Evolutionary conservation across 2,329 filamentous ascomycete genomes (phyloP).

Genomic region (Clonostachys byssicola): DNA sequence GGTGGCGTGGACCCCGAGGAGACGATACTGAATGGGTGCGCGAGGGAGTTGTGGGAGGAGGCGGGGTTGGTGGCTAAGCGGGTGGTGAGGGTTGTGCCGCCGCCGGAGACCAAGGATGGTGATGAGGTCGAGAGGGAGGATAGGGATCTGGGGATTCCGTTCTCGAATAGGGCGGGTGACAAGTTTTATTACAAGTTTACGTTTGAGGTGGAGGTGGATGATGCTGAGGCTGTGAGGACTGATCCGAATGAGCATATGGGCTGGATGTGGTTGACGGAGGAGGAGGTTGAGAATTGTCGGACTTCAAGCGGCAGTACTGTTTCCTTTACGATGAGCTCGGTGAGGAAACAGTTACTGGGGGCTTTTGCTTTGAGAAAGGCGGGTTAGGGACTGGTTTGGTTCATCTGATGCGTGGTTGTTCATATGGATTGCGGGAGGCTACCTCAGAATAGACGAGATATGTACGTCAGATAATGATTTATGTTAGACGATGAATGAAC

Average conservation of each 20-base stretch:
- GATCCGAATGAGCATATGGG: slow-evolving; percentile 35
- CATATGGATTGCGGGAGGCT: too few species aligned
- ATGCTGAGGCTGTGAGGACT: slow-evolving; percentile 17
- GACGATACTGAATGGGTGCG: slow-evolving; percentile 35
- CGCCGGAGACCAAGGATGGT: slow-evolving; percentile 11
- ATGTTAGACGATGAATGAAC: too few species aligned
- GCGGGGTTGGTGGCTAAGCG: slow-evolving; percentile 26
- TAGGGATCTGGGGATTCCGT: slow-evolving; percentile 15
- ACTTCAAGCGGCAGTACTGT: too few species aligned
- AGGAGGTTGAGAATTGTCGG: slow-evolving; percentile 18
- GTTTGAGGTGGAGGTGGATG: slow-evolving; percentile 27
- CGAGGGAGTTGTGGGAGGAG: slow-evolving; percentile 44
- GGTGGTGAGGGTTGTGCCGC: slow-evolving; percentile 16
- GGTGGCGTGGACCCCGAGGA: slow-evolving; percentile 39
- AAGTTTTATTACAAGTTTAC: slow-evolving; percentile 21
- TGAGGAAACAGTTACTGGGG: too few species aligned
- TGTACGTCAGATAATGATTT: too few species aligned
- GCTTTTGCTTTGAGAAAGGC: too few species aligned
- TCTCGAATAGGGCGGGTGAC: slow-evolving; percentile 25
- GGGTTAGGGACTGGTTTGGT: too few species aligned
- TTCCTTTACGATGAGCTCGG: too few species aligned
- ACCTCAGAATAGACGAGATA: too few species aligned
- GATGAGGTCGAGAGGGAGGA: slow-evolving; percentile 6
- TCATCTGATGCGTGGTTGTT: too few species aligned
- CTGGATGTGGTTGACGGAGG: slow-evolving; percentile 31